Percentiles rank a stretch among this genome's conserved stretches.
Conservation (phyloP, 2,329 filamentous ascomycete species). For the Metarhizium brunneum region DNA sequence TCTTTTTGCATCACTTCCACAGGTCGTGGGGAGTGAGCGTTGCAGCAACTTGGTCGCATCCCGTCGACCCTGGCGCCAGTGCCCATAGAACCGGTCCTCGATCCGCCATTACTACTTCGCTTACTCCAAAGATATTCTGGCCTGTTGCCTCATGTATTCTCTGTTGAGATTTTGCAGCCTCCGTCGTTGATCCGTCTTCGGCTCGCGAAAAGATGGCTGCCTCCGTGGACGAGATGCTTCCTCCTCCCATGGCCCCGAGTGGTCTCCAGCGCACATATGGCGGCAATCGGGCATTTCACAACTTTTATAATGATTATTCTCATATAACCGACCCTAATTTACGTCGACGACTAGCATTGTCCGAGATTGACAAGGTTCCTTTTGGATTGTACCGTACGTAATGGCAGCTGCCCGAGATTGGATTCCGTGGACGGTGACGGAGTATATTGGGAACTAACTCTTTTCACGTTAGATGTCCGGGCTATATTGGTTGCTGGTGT, state of each 20-base stretch:
- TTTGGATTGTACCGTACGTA: slow-evolving; percentile 60
- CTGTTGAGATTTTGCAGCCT: slow-evolving; percentile 7
- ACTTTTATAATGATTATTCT: slow-evolving; percentile 62
- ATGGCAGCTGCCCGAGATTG: neutral
- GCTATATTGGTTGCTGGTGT: slow-evolving; percentile 69
- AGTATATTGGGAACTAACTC: neutral
- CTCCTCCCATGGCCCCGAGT: slow-evolving; percentile 28
- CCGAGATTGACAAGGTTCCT: slow-evolving; percentile 70
- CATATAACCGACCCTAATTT: slow-evolving; percentile 66
- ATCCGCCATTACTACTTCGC: neutral
- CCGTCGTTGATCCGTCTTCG: slow-evolving; percentile 6
- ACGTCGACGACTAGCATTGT: slow-evolving; percentile 63
- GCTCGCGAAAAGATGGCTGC: slow-evolving; percentile 17
- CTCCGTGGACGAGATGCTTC: slow-evolving; percentile 28
- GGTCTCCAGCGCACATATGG: slow-evolving; percentile 39
- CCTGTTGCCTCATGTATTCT: slow-evolving; percentile 16
- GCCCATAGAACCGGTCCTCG: neutral
- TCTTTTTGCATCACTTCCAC: neutral
- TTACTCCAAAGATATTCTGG: neutral
- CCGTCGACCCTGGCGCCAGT: neutral
- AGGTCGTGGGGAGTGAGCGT: neutral
- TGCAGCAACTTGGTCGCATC: neutral
- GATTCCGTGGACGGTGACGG: neutral
- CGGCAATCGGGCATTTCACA: slow-evolving; percentile 62
- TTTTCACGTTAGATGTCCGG: slow-evolving; percentile 44